These are phyloP conservation scores for Hygrocybe punicea DNA, from an alignment of 768 basidiomycete genomes.

Conservation along the genomic window DNA sequence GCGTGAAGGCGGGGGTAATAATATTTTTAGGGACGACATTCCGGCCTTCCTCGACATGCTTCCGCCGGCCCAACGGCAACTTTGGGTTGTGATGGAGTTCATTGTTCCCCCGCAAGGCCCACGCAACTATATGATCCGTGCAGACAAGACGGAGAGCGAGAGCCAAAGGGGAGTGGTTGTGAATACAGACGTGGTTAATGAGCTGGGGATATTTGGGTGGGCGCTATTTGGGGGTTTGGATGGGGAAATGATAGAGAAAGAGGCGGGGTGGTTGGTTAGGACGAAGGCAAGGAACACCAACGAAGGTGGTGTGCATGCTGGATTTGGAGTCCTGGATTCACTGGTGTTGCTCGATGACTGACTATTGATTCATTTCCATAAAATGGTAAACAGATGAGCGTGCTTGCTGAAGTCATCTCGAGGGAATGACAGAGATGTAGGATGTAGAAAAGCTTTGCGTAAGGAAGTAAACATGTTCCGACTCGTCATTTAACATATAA, in stretches of 20 bases:
- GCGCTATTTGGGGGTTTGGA: slow-evolving; percentile 61
- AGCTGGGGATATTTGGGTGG: slow-evolving; percentile 92
- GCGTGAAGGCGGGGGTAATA: slow-evolving; percentile 95
- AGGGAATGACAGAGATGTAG: no score
- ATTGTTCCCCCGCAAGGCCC: slow-evolving; percentile 74
- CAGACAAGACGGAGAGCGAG: slow-evolving; percentile 50
- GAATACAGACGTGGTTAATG: slow-evolving; percentile 73
- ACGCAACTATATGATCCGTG: slow-evolving; percentile 73
- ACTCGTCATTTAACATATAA: no score
- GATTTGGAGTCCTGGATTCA: slow-evolving; percentile 74
- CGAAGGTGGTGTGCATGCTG: slow-evolving; percentile 87
- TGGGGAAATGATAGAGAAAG: slow-evolving; percentile 49
- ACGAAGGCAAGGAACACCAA: slow-evolving; percentile 90
- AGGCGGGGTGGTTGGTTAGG: slow-evolving; percentile 76
- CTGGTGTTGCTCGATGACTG: slow-evolving; percentile 53
- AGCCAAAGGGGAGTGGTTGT: slow-evolving; percentile 30
- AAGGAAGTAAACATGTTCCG: no score
- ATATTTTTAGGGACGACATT: slow-evolving; percentile 83
- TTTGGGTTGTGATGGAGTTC: slow-evolving; percentile 96
- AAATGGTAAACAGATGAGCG: no score
- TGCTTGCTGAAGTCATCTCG: no score
- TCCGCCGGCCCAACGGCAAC: slow-evolving; percentile 58
- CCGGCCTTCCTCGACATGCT: slow-evolving; percentile 69
- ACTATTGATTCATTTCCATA: no score
- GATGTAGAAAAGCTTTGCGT: no score